These are phyloP conservation scores for Ochromonadaceae sp. DNA, from an alignment of 352 stramenopile genomes.

Conservation along the genomic window DNA sequence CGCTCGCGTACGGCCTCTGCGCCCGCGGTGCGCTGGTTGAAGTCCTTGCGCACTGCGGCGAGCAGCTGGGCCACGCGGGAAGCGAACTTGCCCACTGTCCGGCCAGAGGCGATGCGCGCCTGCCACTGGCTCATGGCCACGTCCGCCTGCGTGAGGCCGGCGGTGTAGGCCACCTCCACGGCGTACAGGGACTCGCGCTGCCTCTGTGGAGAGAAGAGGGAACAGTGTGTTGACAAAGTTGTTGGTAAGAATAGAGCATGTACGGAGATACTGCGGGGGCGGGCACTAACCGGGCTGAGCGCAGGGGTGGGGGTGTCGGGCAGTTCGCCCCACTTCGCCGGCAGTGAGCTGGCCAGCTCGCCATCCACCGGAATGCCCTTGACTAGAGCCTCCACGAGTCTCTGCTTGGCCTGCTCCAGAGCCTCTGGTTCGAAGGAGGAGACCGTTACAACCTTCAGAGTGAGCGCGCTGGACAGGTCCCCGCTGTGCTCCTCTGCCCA, in stretches of 20 bases:
- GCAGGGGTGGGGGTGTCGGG: not conserved
- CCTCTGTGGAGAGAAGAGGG: not conserved
- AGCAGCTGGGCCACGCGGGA: not conserved
- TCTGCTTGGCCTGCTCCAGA: too few relatives aligned
- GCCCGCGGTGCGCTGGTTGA: not conserved
- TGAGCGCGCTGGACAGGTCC: not conserved
- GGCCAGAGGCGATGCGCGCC: not conserved
- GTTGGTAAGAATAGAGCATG: too few relatives aligned
- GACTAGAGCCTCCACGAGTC: too few relatives aligned
- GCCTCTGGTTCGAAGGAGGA: too few relatives aligned
- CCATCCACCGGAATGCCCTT: not conserved
- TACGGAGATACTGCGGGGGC: too few relatives aligned
- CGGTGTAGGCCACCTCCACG: not conserved
- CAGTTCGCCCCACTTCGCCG: not conserved
- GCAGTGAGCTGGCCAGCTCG: not conserved
- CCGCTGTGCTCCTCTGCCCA: not conserved
- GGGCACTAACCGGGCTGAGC: not conserved
- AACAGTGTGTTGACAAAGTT: not conserved
- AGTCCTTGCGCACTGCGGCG: not conserved
- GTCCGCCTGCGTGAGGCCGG: not conserved
- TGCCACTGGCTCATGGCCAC: not conserved
- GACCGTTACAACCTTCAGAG: too few relatives aligned
- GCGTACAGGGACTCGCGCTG: not conserved
- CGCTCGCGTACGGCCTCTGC: not conserved
- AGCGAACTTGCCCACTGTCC: not conserved